Base-by-base conservation (phyloP, 2,329 filamentous ascomycete genomes). In the Trichoderma arundinaceum region DNA sequence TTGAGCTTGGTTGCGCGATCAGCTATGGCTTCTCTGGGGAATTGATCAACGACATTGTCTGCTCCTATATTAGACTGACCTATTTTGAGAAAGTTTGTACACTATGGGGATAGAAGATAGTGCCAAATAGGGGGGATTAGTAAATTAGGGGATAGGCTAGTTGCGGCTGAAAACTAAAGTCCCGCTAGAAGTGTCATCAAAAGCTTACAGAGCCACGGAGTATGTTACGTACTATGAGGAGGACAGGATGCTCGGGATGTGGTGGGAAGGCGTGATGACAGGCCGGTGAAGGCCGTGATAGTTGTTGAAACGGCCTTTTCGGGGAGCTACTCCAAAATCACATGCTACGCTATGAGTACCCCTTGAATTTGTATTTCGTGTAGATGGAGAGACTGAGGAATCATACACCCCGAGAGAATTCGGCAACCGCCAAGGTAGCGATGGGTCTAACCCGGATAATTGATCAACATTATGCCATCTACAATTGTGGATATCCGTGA, bases 101-200 rank as follows among this genome's bases (percentile, higher is more conserved):
- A 28, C 22, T 28, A 28, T 28, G 22, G 22, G 22, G 22, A 28
- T 28, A 28, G 22, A 48, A 2, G 41, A 59, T 38, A 38, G 41
- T 39, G 44, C 22, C 41, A 35, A 35, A 38, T 7, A 8, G 73
- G 56, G 70, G 72, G 71, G 73, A 28, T 28, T 28, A 28, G 22
- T 28, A 48, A 35, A 59, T 46, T 35, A 33, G n/a, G 33, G 7
- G 17, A 33, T 12, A 3, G 75, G 74, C 46, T 68, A 70, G 61
- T 51, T 44, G 9, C 63, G 54, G 7, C 53, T 32, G 9, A 32
- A 19, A n/a, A 28, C 53, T 57, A 32, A 43, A 51, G 43, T 32
- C 38, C 43, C 53, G 53, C 53, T 43, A 32, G 38, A 39, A 9
- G 15, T 32, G 53, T 56, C 53, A 56, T 56, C 38, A 32, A 17